These are phyloP conservation scores for Dendrocalamus latiflorus DNA, from an alignment of 202 grass and related monocot genomes.

Conservation along the genomic window DNA sequence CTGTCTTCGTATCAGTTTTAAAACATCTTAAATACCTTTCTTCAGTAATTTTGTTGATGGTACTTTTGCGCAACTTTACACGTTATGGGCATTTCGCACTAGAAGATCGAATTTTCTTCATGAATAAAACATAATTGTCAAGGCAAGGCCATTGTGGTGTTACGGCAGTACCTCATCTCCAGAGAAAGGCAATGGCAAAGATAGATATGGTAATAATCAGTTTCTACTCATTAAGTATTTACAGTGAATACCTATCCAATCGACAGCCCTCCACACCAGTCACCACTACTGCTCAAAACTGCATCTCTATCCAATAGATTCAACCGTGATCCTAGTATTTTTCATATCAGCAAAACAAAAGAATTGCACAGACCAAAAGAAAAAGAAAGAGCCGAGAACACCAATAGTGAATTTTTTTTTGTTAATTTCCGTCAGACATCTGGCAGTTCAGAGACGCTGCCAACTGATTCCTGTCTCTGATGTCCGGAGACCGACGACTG, in stretches of 20 bases:
- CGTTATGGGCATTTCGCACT: background rate
- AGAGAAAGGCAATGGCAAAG: background rate
- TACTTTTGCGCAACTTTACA: background rate
- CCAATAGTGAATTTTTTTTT: background rate
- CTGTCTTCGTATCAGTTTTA: background rate
- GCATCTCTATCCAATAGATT: constrained; percentile 13
- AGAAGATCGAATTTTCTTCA: background rate
- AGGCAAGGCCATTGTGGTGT: background rate
- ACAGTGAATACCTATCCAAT: constrained; percentile 29
- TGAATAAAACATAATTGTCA: background rate
- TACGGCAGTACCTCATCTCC: background rate
- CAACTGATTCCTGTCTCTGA: constrained; percentile 67
- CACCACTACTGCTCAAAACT: constrained; percentile 28
- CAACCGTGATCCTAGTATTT: background rate
- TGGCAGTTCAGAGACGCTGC: constrained; percentile 54
- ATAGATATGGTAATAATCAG: constrained; percentile 19
- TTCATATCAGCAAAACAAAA: constrained; percentile 40
- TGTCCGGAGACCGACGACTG: constrained; percentile 50
- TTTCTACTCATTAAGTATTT: constrained; percentile 30
- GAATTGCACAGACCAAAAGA: constrained; percentile 9
- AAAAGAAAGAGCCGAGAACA: background rate
- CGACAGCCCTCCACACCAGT: constrained; percentile 5
- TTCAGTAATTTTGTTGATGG: background rate
- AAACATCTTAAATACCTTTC: background rate
- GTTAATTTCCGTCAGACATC: constrained; percentile 54